These are phyloP conservation scores for Microbotryum silenes-acaulis DNA, from an alignment of 1,284 basidiomycete genomes.

Conservation along the genomic window DNA sequence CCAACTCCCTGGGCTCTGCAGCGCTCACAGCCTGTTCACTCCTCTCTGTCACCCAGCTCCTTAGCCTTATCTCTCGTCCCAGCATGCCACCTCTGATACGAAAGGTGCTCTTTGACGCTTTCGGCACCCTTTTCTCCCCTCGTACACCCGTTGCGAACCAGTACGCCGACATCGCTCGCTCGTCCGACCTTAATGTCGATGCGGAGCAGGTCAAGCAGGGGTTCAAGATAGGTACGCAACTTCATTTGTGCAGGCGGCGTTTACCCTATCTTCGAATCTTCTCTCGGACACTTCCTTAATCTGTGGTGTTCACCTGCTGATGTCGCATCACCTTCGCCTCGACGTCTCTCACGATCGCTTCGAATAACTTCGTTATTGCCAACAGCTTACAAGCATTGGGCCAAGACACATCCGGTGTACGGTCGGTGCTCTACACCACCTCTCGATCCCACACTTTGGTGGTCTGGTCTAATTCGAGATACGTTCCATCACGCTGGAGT, in stretches of 20 bases:
- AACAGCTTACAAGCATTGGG: constrained; percentile 28
- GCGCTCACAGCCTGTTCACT: neutral
- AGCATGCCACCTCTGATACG: constrained; percentile 8
- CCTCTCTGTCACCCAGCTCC: neutral
- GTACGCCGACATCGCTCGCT: constrained; percentile 18
- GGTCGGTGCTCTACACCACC: constrained; percentile 28
- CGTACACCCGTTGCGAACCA: constrained; percentile 25
- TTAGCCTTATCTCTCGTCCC: neutral
- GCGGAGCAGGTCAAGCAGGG: constrained; percentile 17
- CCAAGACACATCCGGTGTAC: constrained; percentile 27
- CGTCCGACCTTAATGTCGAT: constrained; percentile 18
- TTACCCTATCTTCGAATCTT: neutral
- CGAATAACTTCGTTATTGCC: neutral
- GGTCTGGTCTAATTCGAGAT: constrained; percentile 28
- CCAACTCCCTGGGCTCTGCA: too few species aligned
- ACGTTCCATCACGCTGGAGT: constrained; percentile 29
- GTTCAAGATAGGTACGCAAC: constrained; percentile 21
- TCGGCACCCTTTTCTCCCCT: constrained; percentile 33
- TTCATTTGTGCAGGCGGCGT: accelerated
- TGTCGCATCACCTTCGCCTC: neutral
- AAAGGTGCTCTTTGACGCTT: constrained; percentile 26
- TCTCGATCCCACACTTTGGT: constrained; percentile 29
- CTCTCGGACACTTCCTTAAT: neutral
- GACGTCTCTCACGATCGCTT: too few species aligned
- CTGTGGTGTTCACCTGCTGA: neutral